A percentile compares a stretch with the other conserved stretches of the same genome.
Conservation (phyloP, 2,329 filamentous ascomycete species). For the Acephala macrosclerotiorum region DNA sequence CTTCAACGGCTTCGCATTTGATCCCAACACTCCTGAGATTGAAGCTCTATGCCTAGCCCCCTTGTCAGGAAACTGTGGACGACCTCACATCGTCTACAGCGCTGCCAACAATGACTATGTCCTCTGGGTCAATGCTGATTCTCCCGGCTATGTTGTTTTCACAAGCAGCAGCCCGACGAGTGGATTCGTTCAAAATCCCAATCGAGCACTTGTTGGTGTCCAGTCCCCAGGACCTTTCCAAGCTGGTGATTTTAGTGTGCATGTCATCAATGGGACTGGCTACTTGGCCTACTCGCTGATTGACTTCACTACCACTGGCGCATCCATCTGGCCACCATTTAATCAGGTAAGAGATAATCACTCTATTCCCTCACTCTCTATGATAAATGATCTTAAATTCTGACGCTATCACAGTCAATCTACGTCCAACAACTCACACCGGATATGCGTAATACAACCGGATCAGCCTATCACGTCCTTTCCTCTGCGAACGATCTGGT, state of each 20-base stretch:
- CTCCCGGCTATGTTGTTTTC: conserved; percentile 34
- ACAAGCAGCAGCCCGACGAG: conserved; percentile 27
- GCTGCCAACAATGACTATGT: conserved; percentile 27
- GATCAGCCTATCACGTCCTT: conserved; percentile 26
- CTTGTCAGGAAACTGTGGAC: conserved; percentile 30
- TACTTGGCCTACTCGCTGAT: conserved; percentile 36
- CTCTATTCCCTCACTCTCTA: no score
- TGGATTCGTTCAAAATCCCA: conserved; percentile 21
- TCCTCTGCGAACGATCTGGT: conserved; percentile 30
- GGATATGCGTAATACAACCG: conserved; percentile 36
- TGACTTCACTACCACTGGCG: conserved; percentile 34
- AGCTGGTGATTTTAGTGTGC: conserved; percentile 34
- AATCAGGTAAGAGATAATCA: conserved; percentile 25
- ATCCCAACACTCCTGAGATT: conserved; percentile 31
- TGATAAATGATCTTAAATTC: neutral
- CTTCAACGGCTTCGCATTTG: conserved; percentile 33
- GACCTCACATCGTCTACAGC: conserved; percentile 35
- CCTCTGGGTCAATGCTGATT: conserved; percentile 30
- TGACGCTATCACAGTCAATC: conserved; percentile 10
- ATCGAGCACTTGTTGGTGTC: conserved; percentile 30
- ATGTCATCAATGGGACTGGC: conserved; percentile 32
- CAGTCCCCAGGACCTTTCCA: conserved; percentile 28
- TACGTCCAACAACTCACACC: conserved; percentile 35
- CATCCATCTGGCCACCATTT: conserved; percentile 39
- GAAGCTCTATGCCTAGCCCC: neutral